Base-by-base conservation (phyloP, 345 rosid species). In the Sonneratia alba region DNA sequence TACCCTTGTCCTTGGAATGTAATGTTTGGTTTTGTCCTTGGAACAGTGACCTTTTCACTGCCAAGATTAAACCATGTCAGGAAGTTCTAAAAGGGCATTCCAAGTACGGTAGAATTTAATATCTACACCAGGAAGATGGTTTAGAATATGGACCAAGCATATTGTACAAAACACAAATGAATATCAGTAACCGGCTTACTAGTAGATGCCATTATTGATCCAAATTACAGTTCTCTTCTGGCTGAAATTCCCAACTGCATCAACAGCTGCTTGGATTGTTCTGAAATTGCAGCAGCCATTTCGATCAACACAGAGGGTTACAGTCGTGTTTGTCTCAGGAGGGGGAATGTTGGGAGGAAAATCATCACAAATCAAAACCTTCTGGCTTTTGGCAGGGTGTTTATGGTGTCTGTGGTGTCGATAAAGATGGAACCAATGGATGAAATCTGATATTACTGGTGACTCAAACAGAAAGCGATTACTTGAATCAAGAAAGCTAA, bases 1-100 rank as follows among this genome's bases (percentile, higher is more conserved):
- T 83, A 90, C 65, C 96, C 95, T 84, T 89, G 97, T 70, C 98
- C 98, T 83, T 89, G 96, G 49, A 94, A 86, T 66, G 96, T 94
- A 47, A 94, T 77, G 68, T 91, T 94, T 12, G 84, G 96, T 76
- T 90, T 94, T 36, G 80, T 79, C 79, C 49, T 84, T 21, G 82
- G 91, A 64, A 94, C 62, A n/a, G 49, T 72, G 3, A 91, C 93
- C 76, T 91, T 94, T 79, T 94, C 98, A 59, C 97, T 91, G 71
- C 64, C 62, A 15, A 63, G 13, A 62, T 24, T 32, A 62, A 7
- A 13, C 24, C 12, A 59, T 32, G 66, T 62, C 7, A 15, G 37
- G 27, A 62, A 62, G 18, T 13, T 62, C 32, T 24, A n/a, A 57
- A 57, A 24, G 11, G 32, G 32, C 3, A 16, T 55, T 7, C 34